Conservation (phyloP, 805 yeast genomes). For the Metschnikowia santaceciliae region DNA sequence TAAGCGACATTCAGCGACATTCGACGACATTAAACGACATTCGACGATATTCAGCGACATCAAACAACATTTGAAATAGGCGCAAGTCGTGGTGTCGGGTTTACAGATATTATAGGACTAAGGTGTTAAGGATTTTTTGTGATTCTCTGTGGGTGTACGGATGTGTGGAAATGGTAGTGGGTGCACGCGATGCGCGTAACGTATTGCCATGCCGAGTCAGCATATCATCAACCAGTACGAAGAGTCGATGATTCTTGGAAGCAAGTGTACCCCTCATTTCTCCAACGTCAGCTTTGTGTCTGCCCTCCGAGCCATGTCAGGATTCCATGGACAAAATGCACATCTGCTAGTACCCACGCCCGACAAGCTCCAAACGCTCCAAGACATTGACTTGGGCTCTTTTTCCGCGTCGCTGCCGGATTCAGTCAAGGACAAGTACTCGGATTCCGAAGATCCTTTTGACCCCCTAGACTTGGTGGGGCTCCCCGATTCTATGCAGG, state of each 20-base stretch:
- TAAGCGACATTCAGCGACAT: too few relatives aligned
- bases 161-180: too few relatives aligned
- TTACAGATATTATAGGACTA: neutral
- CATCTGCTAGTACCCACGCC: slow-evolving; percentile 7
- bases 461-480: slow-evolving; percentile 20
- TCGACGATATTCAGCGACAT: too few relatives aligned
- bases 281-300: neutral
- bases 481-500: neutral
- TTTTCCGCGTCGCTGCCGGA: slow-evolving; percentile 11
- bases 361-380: slow-evolving; percentile 12
- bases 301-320: slow-evolving; percentile 1
- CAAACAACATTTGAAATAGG: too few relatives aligned
- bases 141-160: neutral
- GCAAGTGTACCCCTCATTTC: neutral
- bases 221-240: neutral
- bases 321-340: neutral
- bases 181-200: neutral
- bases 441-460: slow-evolving; percentile 18
- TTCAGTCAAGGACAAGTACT: neutral
- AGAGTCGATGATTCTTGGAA: slow-evolving; percentile 8
- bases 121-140: neutral
- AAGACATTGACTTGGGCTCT: slow-evolving; percentile 18
- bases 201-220: neutral
- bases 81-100: neutral
- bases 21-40: too few relatives aligned